phyloP scores from a whole-genome alignment of 163 green algal species.

The Scenedesmus sp. region DNA sequence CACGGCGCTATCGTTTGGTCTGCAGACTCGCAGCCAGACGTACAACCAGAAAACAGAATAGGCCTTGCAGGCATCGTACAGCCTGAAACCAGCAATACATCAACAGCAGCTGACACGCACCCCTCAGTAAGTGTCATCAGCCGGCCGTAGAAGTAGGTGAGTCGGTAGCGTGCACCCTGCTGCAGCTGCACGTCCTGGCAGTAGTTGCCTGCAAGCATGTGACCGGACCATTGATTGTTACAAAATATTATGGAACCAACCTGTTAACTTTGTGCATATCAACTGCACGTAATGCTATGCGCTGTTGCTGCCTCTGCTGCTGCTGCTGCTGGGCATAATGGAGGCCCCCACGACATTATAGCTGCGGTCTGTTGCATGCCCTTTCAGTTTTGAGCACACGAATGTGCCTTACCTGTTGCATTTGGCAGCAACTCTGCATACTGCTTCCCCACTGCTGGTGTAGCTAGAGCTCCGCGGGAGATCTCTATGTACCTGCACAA shows the following conservation, averaged over 20 bases:
- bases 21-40: background rate
- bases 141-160: constrained; percentile 47
- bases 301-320: too few relatives aligned
- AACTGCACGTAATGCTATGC: too few relatives aligned
- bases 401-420: constrained; percentile 23
- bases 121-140: background rate
- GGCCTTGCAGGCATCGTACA: background rate
- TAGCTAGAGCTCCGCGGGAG: constrained; percentile 29
- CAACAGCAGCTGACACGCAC: background rate
- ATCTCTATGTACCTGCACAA: constrained; percentile 48
- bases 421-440: constrained; percentile 52
- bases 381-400: too few relatives aligned
- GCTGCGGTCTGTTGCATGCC: too few relatives aligned
- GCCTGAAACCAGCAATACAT: background rate
- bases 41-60: too few relatives aligned
- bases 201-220: constrained; percentile 49
- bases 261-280: too few relatives aligned
- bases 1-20: background rate
- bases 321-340: too few relatives aligned
- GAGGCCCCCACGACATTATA: too few relatives aligned
- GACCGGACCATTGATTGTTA: too few relatives aligned
- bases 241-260: too few relatives aligned
- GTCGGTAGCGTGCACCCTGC: constrained; percentile 39
- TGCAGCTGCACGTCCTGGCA: constrained; percentile 48
- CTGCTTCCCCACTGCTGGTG: constrained; percentile 35